Evolutionary conservation across 768 basidiomycete species (phyloP), one percentile per base, ranked within the genome.

Genomic region (Boletus sp.): DNA sequence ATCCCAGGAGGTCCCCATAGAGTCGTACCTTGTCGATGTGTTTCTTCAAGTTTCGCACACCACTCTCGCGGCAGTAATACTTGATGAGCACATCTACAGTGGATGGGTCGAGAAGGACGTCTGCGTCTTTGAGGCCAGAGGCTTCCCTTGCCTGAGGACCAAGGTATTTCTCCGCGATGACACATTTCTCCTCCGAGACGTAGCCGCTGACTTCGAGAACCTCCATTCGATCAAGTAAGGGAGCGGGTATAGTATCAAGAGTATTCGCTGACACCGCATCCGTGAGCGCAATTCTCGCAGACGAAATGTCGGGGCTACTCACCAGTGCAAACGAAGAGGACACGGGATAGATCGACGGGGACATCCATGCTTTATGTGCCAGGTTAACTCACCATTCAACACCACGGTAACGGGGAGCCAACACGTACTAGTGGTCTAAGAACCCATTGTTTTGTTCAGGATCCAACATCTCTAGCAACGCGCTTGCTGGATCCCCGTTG

Each of bases 21-120:
- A n/a, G 35, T 17, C 46, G 2, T 55, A 93, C 93, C 85, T 98
- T 98, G 66, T 99, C 96, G 51, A 99, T 96, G 64, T 95, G 90
- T 74, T 99, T 98, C 84, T 98, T 98, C 69, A 99, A 66, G 66
- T 94, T 93, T 46, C 97, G 79, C 30, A 99, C 97, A 41, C 97
- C 97, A 62, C 93, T 96, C 75, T 99, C 97, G 23, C 97, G 82
- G 68, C 93, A 95, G 71, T 98, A 98, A 70, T 94, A 98, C 68
- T 95, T 90, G 75, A 99, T 98, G 49, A 99, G 79, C 11, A 83
- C 74, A 61, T 95, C 92, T 42, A 98, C 85, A 0, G 94, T 83
- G 10, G 81, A 77, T 7, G 82, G 78, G 19, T 91, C 86, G 15
- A 99, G 75, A 50, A 80, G 71, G 4, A 99, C 90, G 67, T 97